Percentiles rank a stretch among this genome's conserved stretches.
Conservation (phyloP, 2,329 filamentous ascomycete genomes). For the Clarireedia monteithiana region DNA sequence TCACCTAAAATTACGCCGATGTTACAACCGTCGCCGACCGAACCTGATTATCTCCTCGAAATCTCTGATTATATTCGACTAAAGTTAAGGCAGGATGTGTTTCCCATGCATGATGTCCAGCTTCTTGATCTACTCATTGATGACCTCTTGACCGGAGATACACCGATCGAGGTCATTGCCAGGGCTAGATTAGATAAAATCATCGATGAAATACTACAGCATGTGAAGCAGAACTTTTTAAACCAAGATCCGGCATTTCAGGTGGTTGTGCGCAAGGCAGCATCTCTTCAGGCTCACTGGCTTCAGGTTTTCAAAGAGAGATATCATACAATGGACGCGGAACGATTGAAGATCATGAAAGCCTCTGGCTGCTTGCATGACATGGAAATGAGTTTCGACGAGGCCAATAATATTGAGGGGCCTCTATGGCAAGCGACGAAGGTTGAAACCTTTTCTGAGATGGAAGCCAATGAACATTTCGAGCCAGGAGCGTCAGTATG, state of each 20-base stretch:
- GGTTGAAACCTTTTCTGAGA: conserved; percentile 1
- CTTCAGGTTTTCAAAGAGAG: conserved; percentile 11
- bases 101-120: background rate
- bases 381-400: conserved; percentile 5
- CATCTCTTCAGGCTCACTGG: conserved; percentile 16
- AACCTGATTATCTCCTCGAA: conserved; percentile 1
- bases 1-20: background rate
- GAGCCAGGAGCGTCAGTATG: conserved; percentile 41
- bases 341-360: conserved; percentile 16
- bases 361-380: conserved; percentile 11
- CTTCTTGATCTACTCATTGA: conserved; percentile 3
- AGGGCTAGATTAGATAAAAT: conserved; percentile 12
- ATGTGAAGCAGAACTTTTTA: background rate
- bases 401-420: background rate
- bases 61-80: conserved; percentile 4
- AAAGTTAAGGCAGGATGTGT: background rate
- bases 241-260: background rate
- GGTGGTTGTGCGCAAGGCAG: conserved; percentile 8
- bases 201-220: conserved; percentile 14
- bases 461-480: conserved; percentile 32
- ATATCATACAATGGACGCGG: conserved; percentile 17
- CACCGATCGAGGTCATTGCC: conserved; percentile 4
- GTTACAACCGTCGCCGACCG: background rate
- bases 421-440: conserved; percentile 13
- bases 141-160: background rate